A percentile compares a stretch with the other conserved stretches of the same genome.
phyloP scores from a whole-genome alignment of 1,284 basidiomycete genomes.

The Trichosporon sp. region DNA sequence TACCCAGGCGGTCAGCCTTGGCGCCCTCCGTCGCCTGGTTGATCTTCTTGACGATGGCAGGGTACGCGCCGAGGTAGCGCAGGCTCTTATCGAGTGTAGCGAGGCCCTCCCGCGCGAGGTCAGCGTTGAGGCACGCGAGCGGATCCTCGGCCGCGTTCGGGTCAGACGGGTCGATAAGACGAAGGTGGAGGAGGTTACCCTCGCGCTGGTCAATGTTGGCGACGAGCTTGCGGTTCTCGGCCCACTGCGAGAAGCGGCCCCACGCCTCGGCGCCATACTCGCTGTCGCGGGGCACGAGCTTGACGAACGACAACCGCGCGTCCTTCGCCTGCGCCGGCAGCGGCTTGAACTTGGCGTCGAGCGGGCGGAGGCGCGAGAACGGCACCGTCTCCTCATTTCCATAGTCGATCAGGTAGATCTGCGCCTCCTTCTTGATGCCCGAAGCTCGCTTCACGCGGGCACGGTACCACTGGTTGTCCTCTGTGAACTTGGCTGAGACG shows the following conservation, averaged over 20 bases:
- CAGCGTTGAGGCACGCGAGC: slow-evolving; percentile 72
- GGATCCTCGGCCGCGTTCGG: slow-evolving; percentile 62
- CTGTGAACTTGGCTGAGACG: slow-evolving; percentile 63
- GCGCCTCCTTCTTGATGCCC: slow-evolving; percentile 63
- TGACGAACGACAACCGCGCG: slow-evolving; percentile 60
- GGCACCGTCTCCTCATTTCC: slow-evolving; percentile 80
- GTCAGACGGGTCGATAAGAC: slow-evolving; percentile 77
- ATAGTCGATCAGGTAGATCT: slow-evolving; percentile 50
- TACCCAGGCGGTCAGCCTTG: slow-evolving; percentile 69
- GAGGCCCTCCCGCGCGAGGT: slow-evolving; percentile 61
- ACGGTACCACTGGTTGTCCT: slow-evolving; percentile 87
- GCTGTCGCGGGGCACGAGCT: slow-evolving; percentile 66
- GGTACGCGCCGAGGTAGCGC: slow-evolving; percentile 66
- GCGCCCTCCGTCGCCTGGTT: slow-evolving; percentile 58
- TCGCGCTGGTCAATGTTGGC: slow-evolving; percentile 85
- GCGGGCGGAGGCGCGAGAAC: slow-evolving; percentile 64
- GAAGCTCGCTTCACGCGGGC: slow-evolving; percentile 78
- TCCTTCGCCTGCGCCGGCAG: slow-evolving; percentile 61
- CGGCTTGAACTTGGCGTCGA: slow-evolving; percentile 77
- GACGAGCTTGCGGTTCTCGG: slow-evolving; percentile 80
- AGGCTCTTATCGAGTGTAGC: slow-evolving; percentile 73
- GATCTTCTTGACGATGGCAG: slow-evolving; percentile 62
- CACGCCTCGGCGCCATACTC: slow-evolving; percentile 81
- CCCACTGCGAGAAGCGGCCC: slow-evolving; percentile 73
- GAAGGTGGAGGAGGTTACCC: slow-evolving; percentile 68